phyloP scores from a whole-genome alignment of 345 rosid species.

The Sonneratia caseolaris region DNA sequence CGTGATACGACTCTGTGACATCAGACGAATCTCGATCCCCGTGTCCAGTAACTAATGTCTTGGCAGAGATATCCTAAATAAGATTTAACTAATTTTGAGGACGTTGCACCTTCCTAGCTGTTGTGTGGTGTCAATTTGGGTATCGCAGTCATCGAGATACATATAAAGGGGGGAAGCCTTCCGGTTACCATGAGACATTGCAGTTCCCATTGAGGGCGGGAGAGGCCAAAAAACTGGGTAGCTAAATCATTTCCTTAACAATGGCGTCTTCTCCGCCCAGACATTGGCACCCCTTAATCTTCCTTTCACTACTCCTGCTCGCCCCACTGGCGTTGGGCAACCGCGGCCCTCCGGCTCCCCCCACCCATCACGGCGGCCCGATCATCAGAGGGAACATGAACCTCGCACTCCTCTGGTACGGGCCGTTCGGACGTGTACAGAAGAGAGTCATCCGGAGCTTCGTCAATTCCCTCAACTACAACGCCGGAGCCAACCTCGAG shows the following conservation, averaged over 20 bases:
- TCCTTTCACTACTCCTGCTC: constrained; percentile 2
- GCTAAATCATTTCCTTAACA: neutral
- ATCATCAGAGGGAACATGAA: neutral
- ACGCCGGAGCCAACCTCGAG: constrained; percentile 2
- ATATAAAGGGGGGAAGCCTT: no score
- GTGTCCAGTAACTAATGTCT: no score
- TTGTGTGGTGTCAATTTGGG: no score
- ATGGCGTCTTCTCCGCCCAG: constrained; percentile 14
- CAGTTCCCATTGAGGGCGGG: no score
- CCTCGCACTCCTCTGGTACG: constrained; percentile 1
- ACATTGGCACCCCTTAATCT: neutral
- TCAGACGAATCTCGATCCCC: no score
- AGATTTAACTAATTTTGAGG: no score
- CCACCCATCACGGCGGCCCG: constrained; percentile 16
- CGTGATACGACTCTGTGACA: no score
- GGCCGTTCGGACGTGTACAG: neutral
- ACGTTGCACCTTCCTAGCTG: no score
- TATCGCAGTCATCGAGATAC: no score
- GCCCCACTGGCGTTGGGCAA: constrained; percentile 7
- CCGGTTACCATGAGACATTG: no score
- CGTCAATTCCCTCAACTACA: constrained; percentile 7
- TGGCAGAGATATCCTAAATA: no score
- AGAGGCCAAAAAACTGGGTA: no score
- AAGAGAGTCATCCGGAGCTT: constrained; percentile 13
- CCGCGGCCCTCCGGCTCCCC: neutral